Conservation (phyloP, 306 rosid species). For the Cicer bijugum region DNA sequence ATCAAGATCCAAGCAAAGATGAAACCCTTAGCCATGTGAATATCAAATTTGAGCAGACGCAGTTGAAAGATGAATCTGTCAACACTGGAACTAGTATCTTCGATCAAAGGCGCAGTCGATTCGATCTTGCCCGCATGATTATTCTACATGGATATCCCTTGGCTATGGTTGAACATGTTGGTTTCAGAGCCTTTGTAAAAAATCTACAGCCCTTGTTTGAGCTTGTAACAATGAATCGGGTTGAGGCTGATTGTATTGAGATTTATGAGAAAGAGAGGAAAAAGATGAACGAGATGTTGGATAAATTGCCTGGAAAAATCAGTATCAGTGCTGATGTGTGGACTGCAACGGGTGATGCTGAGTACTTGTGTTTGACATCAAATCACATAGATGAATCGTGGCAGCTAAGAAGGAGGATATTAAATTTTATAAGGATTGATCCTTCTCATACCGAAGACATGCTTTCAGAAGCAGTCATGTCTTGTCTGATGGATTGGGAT, state of each 20-base stretch:
- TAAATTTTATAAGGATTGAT: constrained; percentile 75
- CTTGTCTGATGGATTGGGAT: constrained; percentile 96
- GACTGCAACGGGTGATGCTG: constrained; percentile 60
- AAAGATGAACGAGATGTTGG: constrained; percentile 84
- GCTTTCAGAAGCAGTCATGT: constrained; percentile 78
- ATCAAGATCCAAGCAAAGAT: constrained; percentile 80
- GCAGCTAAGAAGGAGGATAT: constrained; percentile 76
- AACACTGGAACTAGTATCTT: constrained; percentile 63
- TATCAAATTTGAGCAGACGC: constrained; percentile 88
- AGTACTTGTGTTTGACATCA: constrained; percentile 85
- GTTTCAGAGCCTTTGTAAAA: constrained; percentile 88
- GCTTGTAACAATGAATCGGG: constrained; percentile 69
- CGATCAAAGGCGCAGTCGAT: constrained; percentile 87
- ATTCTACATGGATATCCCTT: constrained; percentile 95
- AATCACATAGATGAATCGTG: constrained; percentile 93
- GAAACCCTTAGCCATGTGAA: constrained; percentile 76
- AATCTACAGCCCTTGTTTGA: constrained; percentile 95
- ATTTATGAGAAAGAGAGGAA: constrained; percentile 84
- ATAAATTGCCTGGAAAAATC: constrained; percentile 92
- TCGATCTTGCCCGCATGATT: constrained; percentile 98
- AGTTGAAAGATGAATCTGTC: constrained; percentile 67
- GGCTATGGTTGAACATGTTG: constrained; percentile 93
- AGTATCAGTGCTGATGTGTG: constrained; percentile 87
- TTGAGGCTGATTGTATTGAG: constrained; percentile 94
- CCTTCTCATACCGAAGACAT: constrained; percentile 80